These are phyloP conservation scores for Coccomyxa sp. DNA, from an alignment of 139 green algal genomes.

Conservation along the genomic window DNA sequence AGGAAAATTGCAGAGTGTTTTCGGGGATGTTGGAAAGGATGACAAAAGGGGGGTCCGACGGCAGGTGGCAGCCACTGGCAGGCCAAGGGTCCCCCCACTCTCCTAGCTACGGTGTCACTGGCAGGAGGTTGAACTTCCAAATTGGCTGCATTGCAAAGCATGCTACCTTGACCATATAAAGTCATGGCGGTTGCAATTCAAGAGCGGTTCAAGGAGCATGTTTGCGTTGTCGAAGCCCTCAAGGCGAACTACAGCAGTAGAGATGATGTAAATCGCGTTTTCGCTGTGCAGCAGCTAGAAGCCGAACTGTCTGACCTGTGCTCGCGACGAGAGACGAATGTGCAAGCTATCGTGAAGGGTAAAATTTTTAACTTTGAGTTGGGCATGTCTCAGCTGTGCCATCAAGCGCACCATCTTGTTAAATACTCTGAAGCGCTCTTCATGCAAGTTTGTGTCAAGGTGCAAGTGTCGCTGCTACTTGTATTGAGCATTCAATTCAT, in stretches of 20 bases:
- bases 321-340: not conserved
- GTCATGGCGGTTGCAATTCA: not conserved
- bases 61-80: too few species aligned
- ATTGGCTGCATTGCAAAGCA: too few species aligned
- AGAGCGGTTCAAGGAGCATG: not conserved
- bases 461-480: not conserved
- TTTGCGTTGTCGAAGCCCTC: not conserved
- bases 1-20: too few species aligned
- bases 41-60: too few species aligned
- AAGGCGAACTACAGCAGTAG: not conserved
- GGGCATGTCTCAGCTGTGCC: not conserved
- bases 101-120: too few species aligned
- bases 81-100: too few species aligned
- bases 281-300: not conserved
- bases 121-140: too few species aligned
- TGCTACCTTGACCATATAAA: too few species aligned
- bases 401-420: too few species aligned
- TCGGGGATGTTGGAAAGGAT: too few species aligned
- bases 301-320: not conserved
- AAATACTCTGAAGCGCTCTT: too few species aligned
- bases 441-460: too few species aligned
- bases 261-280: not conserved
- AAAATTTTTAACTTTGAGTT: not conserved
- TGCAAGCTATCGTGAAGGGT: not conserved
- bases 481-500: not conserved